phyloP scores from a whole-genome alignment of 148 eudicot species.

The Nyssa sinensis region DNA sequence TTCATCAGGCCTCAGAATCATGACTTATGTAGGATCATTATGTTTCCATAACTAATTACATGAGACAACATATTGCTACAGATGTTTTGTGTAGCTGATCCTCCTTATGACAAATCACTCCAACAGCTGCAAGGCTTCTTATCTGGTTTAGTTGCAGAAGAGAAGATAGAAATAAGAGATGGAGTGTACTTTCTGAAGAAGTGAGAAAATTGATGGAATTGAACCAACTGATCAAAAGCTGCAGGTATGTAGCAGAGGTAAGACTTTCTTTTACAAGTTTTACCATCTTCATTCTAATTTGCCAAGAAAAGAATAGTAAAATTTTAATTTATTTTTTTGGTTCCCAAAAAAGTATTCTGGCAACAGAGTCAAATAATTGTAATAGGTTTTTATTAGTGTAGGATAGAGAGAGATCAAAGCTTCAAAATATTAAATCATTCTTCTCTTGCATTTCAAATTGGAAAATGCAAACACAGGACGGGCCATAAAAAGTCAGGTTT shows the following conservation, averaged over 20 bases:
- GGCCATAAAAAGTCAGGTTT: too few species aligned
- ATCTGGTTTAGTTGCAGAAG: constrained; percentile 83
- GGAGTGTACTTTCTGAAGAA: constrained; percentile 78
- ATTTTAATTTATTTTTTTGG: too few species aligned
- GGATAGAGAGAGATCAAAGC: not conserved
- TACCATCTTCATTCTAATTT: not conserved
- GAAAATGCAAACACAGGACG: too few species aligned
- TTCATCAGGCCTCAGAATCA: not conserved
- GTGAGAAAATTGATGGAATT: constrained; percentile 22
- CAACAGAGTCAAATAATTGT: not conserved
- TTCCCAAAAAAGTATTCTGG: too few species aligned
- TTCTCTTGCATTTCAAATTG: too few species aligned
- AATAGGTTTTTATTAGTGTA: too few species aligned
- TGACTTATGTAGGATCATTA: not conserved
- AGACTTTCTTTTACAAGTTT: not conserved
- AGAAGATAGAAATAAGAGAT: constrained; percentile 86
- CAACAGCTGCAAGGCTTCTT: constrained; percentile 94
- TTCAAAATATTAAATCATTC: too few species aligned
- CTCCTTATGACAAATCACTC: constrained; percentile 88
- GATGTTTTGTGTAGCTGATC: constrained; percentile 92
- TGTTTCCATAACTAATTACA: too few species aligned
- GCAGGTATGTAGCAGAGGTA: not conserved
- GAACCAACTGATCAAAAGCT: not conserved
- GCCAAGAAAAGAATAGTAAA: not conserved
- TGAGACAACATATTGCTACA: constrained; percentile 28